Percentiles rank a stretch among this genome's conserved stretches.
Evolutionary conservation across 2,329 filamentous ascomycete genomes (phyloP).

Genomic region (Plectosphaerella sp.): DNA sequence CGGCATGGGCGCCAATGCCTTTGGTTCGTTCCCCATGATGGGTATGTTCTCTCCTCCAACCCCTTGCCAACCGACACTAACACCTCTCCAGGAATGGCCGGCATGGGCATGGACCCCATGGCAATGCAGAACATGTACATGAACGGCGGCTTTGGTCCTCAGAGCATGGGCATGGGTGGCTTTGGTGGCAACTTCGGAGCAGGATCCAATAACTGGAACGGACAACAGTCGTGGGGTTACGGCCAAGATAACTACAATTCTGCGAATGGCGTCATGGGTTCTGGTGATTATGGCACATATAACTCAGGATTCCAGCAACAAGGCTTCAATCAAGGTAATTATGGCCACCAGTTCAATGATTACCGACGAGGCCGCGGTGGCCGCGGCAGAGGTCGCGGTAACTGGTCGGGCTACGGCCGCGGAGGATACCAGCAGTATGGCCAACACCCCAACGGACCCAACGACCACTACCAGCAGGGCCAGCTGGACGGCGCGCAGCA

Average conservation of each 20-base stretch:
- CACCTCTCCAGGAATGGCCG: conserved; percentile 60
- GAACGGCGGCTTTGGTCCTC: conserved; percentile 69
- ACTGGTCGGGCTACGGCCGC: conserved; percentile 51
- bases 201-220: conserved; percentile 74
- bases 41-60: conserved; percentile 53
- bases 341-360: conserved; percentile 76
- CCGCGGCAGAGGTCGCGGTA: conserved; percentile 61
- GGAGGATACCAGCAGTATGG: conserved; percentile 47
- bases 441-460: conserved; percentile 18
- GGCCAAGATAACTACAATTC: conserved; percentile 86
- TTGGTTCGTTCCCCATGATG: conserved; percentile 73
- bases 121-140: conserved; percentile 73
- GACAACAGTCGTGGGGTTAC: conserved; percentile 78
- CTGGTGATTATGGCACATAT: conserved; percentile 76
- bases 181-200: conserved; percentile 58
- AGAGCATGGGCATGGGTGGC: conserved; percentile 78
- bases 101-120: conserved; percentile 81
- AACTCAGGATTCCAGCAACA: conserved; percentile 69
- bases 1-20: conserved; percentile 52
- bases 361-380: conserved; percentile 67
- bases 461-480: conserved; percentile 25
- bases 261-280: conserved; percentile 77
- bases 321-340: conserved; percentile 79
- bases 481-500: conserved; percentile 1
- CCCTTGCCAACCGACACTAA: conserved; percentile 19